phyloP scores from a whole-genome alignment of 2,329 filamentous ascomycete species.

The Lasiodiplodia theobromae region DNA sequence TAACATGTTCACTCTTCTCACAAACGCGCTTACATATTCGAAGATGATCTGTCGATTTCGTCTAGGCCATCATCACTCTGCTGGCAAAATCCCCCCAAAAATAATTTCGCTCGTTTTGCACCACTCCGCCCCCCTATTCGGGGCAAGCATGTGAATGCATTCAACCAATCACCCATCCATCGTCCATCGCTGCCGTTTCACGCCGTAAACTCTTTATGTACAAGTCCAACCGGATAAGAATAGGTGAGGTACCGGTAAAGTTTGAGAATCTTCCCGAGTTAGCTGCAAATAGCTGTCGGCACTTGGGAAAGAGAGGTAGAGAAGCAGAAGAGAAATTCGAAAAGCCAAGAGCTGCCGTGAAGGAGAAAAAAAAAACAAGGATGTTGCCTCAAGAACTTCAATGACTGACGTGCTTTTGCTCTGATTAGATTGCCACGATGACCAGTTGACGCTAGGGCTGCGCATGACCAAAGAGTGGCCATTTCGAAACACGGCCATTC shows the following conservation, averaged over 20 bases:
- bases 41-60: slow-evolving; percentile 1
- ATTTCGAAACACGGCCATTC: neutral
- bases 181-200: slow-evolving; percentile 14
- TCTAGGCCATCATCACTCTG: neutral
- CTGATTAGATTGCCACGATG: neutral
- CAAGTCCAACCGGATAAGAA: slow-evolving; percentile 9
- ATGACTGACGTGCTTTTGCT: slow-evolving; percentile 17
- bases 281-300: neutral
- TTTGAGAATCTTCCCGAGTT: neutral
- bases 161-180: neutral
- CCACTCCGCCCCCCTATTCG: neutral
- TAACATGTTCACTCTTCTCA: neutral
- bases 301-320: neutral
- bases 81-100: neutral
- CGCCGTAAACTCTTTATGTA: slow-evolving; percentile 18
- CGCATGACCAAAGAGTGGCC: neutral
- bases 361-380: neutral
- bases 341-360: neutral
- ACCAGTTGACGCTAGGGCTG: too few species aligned
- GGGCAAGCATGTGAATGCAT: slow-evolving; percentile 1
- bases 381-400: neutral
- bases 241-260: neutral
- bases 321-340: neutral
- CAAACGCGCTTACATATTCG: neutral
- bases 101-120: neutral